Evolutionary conservation across 768 basidiomycete species (phyloP).

Genomic region (Lyophyllum semitale): DNA sequence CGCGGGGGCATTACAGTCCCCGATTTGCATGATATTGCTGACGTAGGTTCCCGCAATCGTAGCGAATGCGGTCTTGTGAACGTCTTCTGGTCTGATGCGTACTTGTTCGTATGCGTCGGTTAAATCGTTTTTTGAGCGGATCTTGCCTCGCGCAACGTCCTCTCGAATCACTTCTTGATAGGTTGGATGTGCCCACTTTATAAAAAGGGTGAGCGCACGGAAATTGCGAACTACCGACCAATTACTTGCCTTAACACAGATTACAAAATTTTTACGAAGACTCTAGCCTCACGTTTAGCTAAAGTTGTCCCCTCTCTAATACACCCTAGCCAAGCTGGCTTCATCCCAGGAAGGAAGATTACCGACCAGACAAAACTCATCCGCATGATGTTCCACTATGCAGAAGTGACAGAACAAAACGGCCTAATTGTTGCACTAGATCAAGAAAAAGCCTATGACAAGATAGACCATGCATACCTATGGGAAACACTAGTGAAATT

Average conservation of each 20-base stretch:
- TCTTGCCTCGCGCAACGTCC: no score
- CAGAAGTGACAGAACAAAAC: constrained; percentile 4
- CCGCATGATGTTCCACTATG: constrained; percentile 22
- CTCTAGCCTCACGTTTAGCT: background rate
- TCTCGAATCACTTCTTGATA: no score
- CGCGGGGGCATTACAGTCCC: no score
- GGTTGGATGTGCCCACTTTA: constrained; percentile 42
- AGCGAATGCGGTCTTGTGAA: no score
- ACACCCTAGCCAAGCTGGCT: constrained; percentile 3
- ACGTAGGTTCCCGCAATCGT: no score
- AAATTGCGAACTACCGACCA: constrained; percentile 37
- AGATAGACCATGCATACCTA: constrained; percentile 4
- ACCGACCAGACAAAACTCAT: constrained; percentile 32
- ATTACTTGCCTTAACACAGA: constrained; percentile 38
- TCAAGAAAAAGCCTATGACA: constrained; percentile 35
- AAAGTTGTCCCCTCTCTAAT: background rate
- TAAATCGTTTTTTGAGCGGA: no score
- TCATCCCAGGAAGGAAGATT: constrained; percentile 22
- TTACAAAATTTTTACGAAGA: constrained; percentile 30
- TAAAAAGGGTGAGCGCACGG: constrained; percentile 34
- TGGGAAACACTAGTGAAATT: background rate
- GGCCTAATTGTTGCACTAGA: constrained; percentile 31
- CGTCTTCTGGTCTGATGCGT: no score
- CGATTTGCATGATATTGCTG: no score
- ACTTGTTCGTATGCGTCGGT: no score